Evolutionary conservation across 257 asterid species (phyloP).

Genomic region (Solanum piurae): DNA sequence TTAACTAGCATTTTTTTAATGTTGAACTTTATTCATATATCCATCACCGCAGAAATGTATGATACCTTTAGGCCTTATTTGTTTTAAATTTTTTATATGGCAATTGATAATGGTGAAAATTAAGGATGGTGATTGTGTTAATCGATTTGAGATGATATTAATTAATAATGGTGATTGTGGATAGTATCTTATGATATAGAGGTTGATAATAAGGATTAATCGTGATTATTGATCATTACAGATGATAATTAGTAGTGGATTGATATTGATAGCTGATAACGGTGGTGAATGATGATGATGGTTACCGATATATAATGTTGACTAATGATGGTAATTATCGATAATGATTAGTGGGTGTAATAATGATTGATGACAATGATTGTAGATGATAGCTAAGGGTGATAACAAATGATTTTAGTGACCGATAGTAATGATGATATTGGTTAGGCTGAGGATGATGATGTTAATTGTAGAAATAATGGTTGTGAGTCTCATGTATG

Average conservation of each 20-base stretch:
- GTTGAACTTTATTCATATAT: neutral
- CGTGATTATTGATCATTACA: neutral
- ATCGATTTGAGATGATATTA: neutral
- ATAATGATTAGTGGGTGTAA: neutral
- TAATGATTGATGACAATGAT: neutral
- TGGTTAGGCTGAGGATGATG: neutral
- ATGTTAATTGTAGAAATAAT: neutral
- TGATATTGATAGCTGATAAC: neutral
- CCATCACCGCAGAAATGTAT: neutral
- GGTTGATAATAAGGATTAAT: neutral
- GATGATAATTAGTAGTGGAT: neutral
- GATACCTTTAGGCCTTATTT: neutral
- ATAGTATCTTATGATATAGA: neutral
- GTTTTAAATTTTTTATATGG: too few species aligned
- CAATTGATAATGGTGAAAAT: too few species aligned
- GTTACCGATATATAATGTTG: neutral
- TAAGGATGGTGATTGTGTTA: neutral
- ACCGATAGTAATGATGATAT: neutral
- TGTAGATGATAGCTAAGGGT: neutral
- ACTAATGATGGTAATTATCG: neutral
- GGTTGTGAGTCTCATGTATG: neutral
- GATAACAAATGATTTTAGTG: neutral
- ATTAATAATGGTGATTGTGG: neutral
- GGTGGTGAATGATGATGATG: neutral
- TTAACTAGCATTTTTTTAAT: neutral